Conservation (phyloP, 768 basidiomycete species). For the Tricholoma bakamatsutake region DNA sequence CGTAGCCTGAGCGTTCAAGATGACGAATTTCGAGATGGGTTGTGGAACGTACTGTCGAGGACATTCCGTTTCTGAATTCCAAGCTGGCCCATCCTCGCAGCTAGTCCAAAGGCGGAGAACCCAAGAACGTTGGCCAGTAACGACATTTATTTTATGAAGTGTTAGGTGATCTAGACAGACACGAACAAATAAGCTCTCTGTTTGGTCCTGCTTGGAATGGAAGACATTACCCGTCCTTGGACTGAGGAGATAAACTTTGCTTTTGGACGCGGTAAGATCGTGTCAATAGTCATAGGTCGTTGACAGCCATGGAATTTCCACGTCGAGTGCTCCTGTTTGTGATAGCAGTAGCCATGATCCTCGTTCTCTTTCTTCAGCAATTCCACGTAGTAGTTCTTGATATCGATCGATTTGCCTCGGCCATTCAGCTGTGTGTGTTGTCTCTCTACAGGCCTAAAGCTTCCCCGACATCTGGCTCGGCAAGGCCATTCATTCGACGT, state of each 20-base stretch:
- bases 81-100: slow-evolving; percentile 79
- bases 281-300: neutral
- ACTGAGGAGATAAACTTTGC: neutral
- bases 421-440: neutral
- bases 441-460: neutral
- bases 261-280: neutral
- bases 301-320: neutral
- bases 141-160: slow-evolving; percentile 38
- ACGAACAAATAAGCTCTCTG: neutral
- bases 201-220: neutral
- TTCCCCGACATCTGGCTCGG: neutral
- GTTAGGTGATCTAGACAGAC: neutral
- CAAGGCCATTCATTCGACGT: slow-evolving; percentile 35
- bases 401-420: neutral
- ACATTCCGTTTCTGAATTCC: slow-evolving; percentile 78
- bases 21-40: neutral
- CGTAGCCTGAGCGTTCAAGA: neutral
- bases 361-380: neutral
- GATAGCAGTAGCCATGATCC: neutral
- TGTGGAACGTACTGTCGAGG: slow-evolving; percentile 61
- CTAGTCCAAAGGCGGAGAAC: slow-evolving; percentile 78
- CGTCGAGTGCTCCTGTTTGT: neutral
- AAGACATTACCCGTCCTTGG: neutral
- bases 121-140: slow-evolving; percentile 67
- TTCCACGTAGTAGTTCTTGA: neutral